Percentiles rank a stretch among this genome's conserved stretches.
Evolutionary conservation across 1,284 basidiomycete species (phyloP).

Genomic region (Boletus calvinii): DNA sequence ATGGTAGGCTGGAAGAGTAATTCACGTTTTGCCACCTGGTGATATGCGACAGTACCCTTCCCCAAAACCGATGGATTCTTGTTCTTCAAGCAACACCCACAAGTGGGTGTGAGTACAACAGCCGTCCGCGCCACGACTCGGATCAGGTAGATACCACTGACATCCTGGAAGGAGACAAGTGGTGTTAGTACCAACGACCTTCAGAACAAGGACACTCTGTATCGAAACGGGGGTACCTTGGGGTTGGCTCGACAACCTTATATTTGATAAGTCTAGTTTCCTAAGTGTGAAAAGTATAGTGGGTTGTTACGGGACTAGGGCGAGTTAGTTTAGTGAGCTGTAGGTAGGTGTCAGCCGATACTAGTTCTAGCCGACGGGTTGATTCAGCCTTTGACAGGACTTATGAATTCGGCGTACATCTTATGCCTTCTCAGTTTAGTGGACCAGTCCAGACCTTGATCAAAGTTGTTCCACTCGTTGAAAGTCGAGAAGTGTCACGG

Average conservation of each 20-base stretch:
- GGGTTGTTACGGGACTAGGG: neutral
- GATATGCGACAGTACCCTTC: neutral
- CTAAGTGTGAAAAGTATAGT: neutral
- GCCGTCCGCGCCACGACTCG: too few relatives aligned
- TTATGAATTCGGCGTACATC: neutral
- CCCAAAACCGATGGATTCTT: neutral
- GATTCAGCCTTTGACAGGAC: too few relatives aligned
- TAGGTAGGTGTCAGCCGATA: too few relatives aligned
- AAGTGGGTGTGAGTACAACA: neutral
- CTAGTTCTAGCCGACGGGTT: too few relatives aligned
- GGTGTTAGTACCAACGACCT: neutral
- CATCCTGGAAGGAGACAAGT: neutral
- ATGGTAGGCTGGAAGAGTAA: neutral
- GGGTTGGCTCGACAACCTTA: neutral
- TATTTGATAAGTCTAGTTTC: neutral
- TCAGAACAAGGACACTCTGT: too few relatives aligned
- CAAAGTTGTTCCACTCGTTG: neutral
- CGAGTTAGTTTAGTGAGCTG: too few relatives aligned
- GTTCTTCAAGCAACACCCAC: neutral
- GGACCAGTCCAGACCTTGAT: neutral
- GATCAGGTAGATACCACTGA: neutral
- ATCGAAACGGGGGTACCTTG: neutral
- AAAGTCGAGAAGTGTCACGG: neutral
- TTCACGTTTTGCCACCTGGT: neutral
- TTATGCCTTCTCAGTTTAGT: neutral